Base-by-base conservation (phyloP, 2,329 filamentous ascomycete species). In the Fusarium buxicola region DNA sequence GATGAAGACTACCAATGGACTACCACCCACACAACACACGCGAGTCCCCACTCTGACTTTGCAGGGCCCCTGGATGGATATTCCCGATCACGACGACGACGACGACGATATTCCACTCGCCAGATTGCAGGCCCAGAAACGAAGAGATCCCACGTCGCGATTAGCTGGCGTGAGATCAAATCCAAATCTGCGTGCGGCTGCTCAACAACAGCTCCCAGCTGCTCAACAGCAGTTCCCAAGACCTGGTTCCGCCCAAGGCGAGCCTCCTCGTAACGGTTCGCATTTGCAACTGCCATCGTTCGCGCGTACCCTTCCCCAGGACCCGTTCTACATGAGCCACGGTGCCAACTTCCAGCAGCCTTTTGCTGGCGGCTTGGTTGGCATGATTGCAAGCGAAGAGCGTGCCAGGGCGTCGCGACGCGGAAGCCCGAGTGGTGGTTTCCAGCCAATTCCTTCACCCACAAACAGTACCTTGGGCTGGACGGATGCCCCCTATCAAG, bases 31-130 rank as follows among this genome's bases (percentile, higher is more conserved):
- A 34, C 25, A 48, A 8, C 57, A 65, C 32, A 44, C 31, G 0
- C 52, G 54, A 8, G 43, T 55, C 1, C 51, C 60, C 1, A 58
- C 61, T 0, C 36, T 50, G 7, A 13, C 32, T 9, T 25, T 27
- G 18, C 52, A 59, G 13, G 38, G 51, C 2, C 56, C 60, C 1
- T 54, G 55, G 52, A 39, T 41, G 25, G 34, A 65, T 3, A 43
- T 54, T 2, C 21, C 48, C 1, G 39, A 54, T 1, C 30, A 44
- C 2, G 50, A 41, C 18, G 35, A 61, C 10, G 51, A 59, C 11
- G 63, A 60, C 13, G 63, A 66, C 4, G 63, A 64, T 1, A 35
- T 66, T 16, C 63, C 63, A 7, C 9, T 66, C 10, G 63, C 63
- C 2, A 45, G 66, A 43, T 31, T 66, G 5, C 60, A 60, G 32